Evolutionary conservation across 352 stramenopile species (phyloP).

Genomic region (Globisporangium abappressorium): DNA sequence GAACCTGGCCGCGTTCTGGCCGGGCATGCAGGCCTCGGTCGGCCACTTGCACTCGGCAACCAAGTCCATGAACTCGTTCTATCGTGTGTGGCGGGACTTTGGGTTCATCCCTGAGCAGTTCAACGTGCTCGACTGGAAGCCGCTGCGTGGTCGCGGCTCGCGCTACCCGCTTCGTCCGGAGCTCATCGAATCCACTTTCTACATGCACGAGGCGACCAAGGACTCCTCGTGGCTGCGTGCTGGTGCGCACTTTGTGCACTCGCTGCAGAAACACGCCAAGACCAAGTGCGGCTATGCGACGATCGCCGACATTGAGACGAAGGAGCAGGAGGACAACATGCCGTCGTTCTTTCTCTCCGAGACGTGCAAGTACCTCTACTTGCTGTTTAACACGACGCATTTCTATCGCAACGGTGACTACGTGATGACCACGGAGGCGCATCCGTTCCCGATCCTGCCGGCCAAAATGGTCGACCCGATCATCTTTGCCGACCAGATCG

Average conservation of each 20-base stretch:
- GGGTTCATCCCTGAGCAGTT: conserved; percentile 97
- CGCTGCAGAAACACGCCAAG: conserved; percentile 89
- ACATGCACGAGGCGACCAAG: conserved; percentile 91
- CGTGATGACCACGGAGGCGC: conserved; percentile 96
- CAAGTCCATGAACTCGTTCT: conserved; percentile 93
- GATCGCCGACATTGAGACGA: conserved; percentile 81
- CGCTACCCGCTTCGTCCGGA: conserved; percentile 96
- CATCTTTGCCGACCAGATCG: conserved; percentile 24
- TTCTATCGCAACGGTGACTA: conserved; percentile 88
- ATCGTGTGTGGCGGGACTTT: conserved; percentile 93
- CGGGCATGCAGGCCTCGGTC: conserved; percentile 93
- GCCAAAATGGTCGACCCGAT: conserved; percentile 45
- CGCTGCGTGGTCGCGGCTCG: conserved; percentile 46
- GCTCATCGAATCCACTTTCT: conserved; percentile 96
- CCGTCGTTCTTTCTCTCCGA: conserved; percentile 99
- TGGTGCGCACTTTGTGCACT: conserved; percentile 76
- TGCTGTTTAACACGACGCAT: conserved; percentile 93
- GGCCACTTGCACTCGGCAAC: conserved; percentile 86
- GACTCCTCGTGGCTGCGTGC: conserved; percentile 81
- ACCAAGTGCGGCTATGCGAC: conserved; percentile 93
- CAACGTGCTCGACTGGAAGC: conserved; percentile 82
- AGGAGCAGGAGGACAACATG: conserved; percentile 95
- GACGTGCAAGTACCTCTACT: conserved; percentile 99
- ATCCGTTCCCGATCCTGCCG: conserved; percentile 88
- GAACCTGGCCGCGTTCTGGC: conserved; percentile 95